Conservation (phyloP, 805 yeast genomes). For the Cyberlindnera mississippiensis region DNA sequence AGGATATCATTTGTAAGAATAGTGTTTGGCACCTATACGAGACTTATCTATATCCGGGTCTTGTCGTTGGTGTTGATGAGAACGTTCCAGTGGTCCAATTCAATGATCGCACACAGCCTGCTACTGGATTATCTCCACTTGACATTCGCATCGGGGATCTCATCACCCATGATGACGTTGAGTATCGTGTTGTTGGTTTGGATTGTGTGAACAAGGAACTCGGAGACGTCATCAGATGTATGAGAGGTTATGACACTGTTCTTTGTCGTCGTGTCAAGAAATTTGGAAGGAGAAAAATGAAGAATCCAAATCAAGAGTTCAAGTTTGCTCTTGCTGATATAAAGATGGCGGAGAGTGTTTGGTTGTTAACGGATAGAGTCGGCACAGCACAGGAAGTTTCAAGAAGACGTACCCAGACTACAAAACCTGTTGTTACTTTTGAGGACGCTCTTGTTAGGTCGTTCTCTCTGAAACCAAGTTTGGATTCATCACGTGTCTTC, state of each 20-base stretch:
- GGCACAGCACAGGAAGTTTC: constrained; percentile 16
- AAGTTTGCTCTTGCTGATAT: constrained; percentile 29
- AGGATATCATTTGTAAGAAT: constrained; percentile 29
- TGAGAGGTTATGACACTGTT: constrained; percentile 58
- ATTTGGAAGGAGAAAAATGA: constrained; percentile 12
- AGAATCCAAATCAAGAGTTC: constrained; percentile 14
- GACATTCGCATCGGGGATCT: constrained; percentile 57
- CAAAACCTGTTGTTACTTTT: constrained; percentile 7
- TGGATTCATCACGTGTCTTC: constrained; percentile 6
- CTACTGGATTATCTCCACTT: constrained; percentile 32
- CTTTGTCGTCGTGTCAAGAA: constrained; percentile 31
- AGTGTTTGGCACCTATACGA: constrained; percentile 55
- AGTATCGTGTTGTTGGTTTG: constrained; percentile 46
- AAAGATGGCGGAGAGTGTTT: constrained; percentile 31
- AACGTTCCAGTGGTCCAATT: constrained; percentile 34
- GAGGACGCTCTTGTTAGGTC: constrained; percentile 10
- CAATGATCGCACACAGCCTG: constrained; percentile 34
- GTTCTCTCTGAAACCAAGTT: not conserved
- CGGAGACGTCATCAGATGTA: constrained; percentile 40
- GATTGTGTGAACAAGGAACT: constrained; percentile 23
- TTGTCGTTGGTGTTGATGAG: constrained; percentile 29
- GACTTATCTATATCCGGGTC: constrained; percentile 49
- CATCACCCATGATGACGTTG: constrained; percentile 35
- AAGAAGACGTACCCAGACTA: constrained; percentile 12
- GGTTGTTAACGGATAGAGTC: constrained; percentile 34